A percentile compares a stretch with the other conserved stretches of the same genome.
Evolutionary conservation across 1,139 yeast species (phyloP).

Genomic region (Nakaseomyces glabratus): DNA sequence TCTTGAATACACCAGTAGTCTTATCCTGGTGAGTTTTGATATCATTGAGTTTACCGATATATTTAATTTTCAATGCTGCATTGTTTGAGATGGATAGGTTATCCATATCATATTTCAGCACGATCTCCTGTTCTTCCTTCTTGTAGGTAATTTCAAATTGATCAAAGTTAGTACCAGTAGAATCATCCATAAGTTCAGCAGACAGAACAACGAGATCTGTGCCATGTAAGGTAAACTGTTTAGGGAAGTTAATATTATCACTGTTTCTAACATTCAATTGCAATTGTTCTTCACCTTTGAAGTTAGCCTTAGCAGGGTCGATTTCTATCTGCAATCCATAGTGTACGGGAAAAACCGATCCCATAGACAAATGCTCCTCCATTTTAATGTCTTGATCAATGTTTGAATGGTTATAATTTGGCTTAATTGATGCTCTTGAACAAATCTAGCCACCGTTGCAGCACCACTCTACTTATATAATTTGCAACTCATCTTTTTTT

Average conservation of each 20-base stretch:
- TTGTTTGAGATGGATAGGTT: background rate
- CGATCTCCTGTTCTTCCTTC: slow-evolving; percentile 35
- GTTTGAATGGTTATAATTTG: too few relatives aligned
- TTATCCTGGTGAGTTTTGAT: slow-evolving; percentile 47
- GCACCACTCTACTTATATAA: too few relatives aligned
- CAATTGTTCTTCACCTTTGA: slow-evolving; percentile 40
- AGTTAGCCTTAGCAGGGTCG: slow-evolving; percentile 45
- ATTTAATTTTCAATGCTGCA: slow-evolving; percentile 24
- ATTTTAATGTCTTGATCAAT: too few relatives aligned
- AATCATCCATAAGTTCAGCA: slow-evolving; percentile 18
- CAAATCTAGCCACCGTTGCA: too few relatives aligned
- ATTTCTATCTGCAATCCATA: slow-evolving; percentile 40
- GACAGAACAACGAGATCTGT: slow-evolving; percentile 35
- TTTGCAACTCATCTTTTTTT: too few relatives aligned
- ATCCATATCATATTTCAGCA: slow-evolving; percentile 14
- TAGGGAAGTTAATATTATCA: slow-evolving; percentile 19
- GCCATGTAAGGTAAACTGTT: slow-evolving; percentile 35
- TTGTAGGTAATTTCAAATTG: slow-evolving; percentile 34
- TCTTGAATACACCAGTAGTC: slow-evolving; percentile 60
- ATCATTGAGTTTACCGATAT: slow-evolving; percentile 49
- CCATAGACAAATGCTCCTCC: slow-evolving; percentile 1
- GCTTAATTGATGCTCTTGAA: too few relatives aligned
- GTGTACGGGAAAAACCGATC: slow-evolving; percentile 34
- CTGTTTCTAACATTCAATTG: slow-evolving; percentile 28
- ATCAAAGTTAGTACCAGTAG: slow-evolving; percentile 17